Evolutionary conservation across 176 grass and related monocot species (phyloP).

Genomic region (Tillandsia leiboldiana): DNA sequence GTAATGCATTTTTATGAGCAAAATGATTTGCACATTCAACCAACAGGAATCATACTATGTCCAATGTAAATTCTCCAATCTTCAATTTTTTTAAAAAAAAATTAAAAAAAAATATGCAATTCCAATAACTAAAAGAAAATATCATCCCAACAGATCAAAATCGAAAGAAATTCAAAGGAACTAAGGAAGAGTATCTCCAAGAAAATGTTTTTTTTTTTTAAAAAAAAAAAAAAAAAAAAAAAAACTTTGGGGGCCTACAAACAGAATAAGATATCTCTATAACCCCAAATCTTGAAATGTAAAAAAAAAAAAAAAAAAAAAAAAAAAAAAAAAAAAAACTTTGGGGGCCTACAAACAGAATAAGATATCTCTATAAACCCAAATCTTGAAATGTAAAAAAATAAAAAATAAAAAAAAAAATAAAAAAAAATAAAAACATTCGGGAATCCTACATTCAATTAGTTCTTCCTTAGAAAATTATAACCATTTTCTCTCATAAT

Average conservation of each 20-base stretch:
- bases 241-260: neutral
- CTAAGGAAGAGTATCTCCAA: neutral
- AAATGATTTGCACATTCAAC: neutral
- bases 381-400: neutral
- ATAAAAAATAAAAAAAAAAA: too few species aligned
- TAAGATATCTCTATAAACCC: neutral
- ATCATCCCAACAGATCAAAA: neutral
- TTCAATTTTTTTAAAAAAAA: neutral
- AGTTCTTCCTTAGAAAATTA: neutral
- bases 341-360: neutral
- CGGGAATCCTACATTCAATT: neutral
- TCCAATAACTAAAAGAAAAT: neutral
- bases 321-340: neutral
- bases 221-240: neutral
- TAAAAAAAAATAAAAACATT: neutral
- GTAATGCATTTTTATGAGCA: neutral
- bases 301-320: neutral
- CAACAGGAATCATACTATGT: neutral
- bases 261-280: neutral
- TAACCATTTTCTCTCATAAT: neutral
- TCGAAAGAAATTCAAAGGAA: neutral
- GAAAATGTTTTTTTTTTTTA: neutral
- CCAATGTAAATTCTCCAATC: neutral
- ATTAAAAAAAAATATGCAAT: too few species aligned
- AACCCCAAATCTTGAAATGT: neutral